phyloP scores from a whole-genome alignment of 352 stramenopile genomes.

The Phytophthora sp. region DNA sequence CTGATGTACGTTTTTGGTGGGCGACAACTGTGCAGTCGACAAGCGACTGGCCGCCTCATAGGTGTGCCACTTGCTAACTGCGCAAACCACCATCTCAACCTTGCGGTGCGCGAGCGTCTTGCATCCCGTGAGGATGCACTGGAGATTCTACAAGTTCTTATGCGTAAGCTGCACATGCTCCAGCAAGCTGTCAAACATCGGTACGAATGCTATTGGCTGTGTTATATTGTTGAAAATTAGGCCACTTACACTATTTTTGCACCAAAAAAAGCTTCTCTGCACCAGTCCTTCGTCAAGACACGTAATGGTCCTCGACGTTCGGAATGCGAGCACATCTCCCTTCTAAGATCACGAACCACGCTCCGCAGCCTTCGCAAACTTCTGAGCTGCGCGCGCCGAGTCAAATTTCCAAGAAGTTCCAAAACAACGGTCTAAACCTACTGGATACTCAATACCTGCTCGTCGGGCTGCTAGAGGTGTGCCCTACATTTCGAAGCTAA shows the following conservation, averaged over 20 bases:
- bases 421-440: background rate
- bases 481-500: background rate
- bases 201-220: background rate
- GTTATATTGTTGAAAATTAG: background rate
- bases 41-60: background rate
- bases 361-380: background rate
- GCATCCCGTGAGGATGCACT: background rate
- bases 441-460: conserved; percentile 6
- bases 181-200: background rate
- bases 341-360: background rate
- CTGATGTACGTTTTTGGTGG: background rate
- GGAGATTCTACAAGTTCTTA: background rate
- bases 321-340: background rate
- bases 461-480: background rate
- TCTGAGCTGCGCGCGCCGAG: background rate
- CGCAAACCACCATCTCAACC: background rate
- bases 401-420: conserved; percentile 12
- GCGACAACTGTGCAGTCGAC: conserved; percentile 3
- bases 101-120: background rate
- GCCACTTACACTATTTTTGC: background rate
- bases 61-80: too few species aligned
- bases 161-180: too few species aligned
- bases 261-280: background rate
- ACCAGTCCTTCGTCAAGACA: background rate
- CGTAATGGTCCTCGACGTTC: background rate